phyloP scores from a whole-genome alignment of 306 rosid genomes.

The Prunus padus region DNA sequence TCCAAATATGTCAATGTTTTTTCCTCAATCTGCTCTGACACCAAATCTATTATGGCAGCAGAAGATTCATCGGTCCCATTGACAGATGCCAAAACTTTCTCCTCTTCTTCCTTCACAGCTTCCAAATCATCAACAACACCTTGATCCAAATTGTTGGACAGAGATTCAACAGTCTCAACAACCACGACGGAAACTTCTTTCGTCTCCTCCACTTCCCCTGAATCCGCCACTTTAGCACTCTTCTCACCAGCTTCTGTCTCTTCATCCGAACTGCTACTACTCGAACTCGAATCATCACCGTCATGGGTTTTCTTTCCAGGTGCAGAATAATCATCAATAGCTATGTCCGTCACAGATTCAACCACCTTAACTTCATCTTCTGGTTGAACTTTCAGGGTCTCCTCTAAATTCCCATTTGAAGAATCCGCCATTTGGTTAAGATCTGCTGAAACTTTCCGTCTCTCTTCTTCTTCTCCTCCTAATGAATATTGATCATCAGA shows the following conservation, averaged over 20 bases:
- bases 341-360: constrained; percentile 19
- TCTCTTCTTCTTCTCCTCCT: constrained; percentile 25
- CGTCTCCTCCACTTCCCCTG: constrained; percentile 15
- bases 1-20: neutral
- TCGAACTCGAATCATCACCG: constrained; percentile 15
- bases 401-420: constrained; percentile 35
- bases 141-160: neutral
- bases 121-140: neutral
- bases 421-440: constrained; percentile 45
- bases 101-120: constrained; percentile 14
- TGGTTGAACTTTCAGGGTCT: constrained; percentile 26
- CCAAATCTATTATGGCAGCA: neutral
- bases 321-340: constrained; percentile 16
- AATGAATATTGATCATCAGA: constrained; percentile 14
- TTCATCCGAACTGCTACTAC: constrained; percentile 16
- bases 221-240: constrained; percentile 7
- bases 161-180: constrained; percentile 19
- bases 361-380: constrained; percentile 14
- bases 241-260: constrained; percentile 26
- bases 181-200: constrained; percentile 20
- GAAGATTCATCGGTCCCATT: constrained; percentile 12
- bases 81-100: constrained; percentile 3
- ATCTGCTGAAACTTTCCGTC: constrained; percentile 10
- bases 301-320: constrained; percentile 11
- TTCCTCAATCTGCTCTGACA: constrained; percentile 16